These are phyloP conservation scores for Alloteropsis angusta DNA, from an alignment of 202 grass and related monocot genomes.

Conservation along the genomic window DNA sequence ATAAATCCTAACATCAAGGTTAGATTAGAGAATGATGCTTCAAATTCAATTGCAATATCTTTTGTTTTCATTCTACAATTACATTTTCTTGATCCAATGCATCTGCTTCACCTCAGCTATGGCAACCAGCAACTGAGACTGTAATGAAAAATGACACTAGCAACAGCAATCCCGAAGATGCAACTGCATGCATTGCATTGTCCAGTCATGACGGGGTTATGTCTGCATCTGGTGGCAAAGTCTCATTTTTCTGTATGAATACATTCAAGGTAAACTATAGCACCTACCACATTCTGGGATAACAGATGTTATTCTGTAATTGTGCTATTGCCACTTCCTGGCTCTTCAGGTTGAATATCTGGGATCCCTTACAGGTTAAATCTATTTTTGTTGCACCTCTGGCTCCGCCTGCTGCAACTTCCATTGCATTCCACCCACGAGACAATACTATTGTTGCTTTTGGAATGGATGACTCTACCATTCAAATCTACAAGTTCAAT, in stretches of 20 bases:
- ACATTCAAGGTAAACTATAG: conserved; percentile 63
- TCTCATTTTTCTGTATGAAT: conserved; percentile 71
- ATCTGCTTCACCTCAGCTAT: conserved; percentile 59
- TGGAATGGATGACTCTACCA: conserved; percentile 72
- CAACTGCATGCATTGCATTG: conserved; percentile 60
- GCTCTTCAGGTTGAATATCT: not conserved
- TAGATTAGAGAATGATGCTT: not conserved
- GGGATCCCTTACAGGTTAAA: conserved; percentile 35
- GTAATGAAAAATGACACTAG: conserved; percentile 68
- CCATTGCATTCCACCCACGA: conserved; percentile 64
- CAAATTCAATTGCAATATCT: conserved; percentile 11
- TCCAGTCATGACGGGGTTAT: conserved; percentile 67
- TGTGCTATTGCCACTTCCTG: not conserved
- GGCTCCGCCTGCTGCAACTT: conserved; percentile 60
- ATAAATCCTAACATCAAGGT: conserved; percentile 76
- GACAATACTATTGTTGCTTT: conserved; percentile 81
- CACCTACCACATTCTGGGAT: not conserved
- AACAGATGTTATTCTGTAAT: not conserved
- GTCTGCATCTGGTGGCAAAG: conserved; percentile 81
- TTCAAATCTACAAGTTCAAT: conserved; percentile 67
- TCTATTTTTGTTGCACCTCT: conserved; percentile 51
- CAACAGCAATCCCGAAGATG: conserved; percentile 56
- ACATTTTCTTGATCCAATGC: conserved; percentile 36
- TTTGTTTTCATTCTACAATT: conserved; percentile 23
- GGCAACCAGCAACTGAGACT: conserved; percentile 74